These are phyloP conservation scores for Musa balbisiana DNA, from an alignment of 202 grass and related monocot genomes.

Conservation along the genomic window DNA sequence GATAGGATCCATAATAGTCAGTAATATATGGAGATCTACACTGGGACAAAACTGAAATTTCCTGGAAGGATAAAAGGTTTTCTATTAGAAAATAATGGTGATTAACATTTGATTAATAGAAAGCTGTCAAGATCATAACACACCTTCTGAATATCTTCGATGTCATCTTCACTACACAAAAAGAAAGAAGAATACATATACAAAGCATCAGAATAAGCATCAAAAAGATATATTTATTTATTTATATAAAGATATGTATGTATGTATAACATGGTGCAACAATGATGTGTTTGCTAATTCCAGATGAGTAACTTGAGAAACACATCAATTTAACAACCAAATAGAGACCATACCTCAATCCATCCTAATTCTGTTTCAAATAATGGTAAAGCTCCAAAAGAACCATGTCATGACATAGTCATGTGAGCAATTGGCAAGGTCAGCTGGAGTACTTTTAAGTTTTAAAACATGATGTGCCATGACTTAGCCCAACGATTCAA, in stretches of 20 bases:
- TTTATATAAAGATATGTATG: no score
- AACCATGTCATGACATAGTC: background rate
- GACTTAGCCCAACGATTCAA: background rate
- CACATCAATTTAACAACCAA: background rate
- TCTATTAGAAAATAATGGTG: background rate
- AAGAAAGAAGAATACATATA: constrained; percentile 6
- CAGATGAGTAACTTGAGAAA: background rate
- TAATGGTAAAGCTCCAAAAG: background rate
- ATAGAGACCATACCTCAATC: background rate
- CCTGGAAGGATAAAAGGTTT: constrained; percentile 32
- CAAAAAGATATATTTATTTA: background rate
- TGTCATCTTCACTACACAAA: constrained; percentile 79
- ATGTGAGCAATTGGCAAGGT: background rate
- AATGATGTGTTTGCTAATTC: background rate
- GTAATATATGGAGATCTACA: constrained; percentile 98
- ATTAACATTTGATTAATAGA: background rate
- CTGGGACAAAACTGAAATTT: constrained; percentile 97
- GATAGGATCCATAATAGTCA: constrained; percentile 96
- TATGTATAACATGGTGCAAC: background rate
- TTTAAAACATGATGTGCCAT: background rate
- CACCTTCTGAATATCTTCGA: constrained; percentile 99
- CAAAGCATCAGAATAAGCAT: background rate
- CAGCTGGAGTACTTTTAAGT: background rate
- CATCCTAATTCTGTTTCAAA: background rate
- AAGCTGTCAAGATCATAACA: background rate